Conservation (phyloP, 371 early-diverging fungal species). For the Apophysomyces sp. region DNA sequence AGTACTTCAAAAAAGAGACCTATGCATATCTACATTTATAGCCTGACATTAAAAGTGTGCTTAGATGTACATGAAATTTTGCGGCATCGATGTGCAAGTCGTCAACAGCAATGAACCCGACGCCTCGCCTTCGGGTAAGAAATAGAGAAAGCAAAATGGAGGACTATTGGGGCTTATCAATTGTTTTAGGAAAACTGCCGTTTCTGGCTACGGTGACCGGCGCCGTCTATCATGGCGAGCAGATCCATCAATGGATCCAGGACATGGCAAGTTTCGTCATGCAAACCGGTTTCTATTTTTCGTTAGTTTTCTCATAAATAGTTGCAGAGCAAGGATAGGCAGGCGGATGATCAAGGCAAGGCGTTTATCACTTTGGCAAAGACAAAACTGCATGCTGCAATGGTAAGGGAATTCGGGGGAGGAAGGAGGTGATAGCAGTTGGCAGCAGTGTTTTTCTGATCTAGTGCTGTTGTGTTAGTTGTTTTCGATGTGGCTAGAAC, state of each 20-base stretch:
- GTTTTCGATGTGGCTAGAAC: slow-evolving; percentile 50
- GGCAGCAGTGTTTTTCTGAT: too few species aligned
- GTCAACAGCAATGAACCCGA: slow-evolving; percentile 42
- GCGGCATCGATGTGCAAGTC: slow-evolving; percentile 35
- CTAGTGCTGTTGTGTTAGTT: slow-evolving; percentile 23
- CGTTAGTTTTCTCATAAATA: too few species aligned
- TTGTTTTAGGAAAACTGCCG: slow-evolving; percentile 36
- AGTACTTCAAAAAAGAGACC: slow-evolving; percentile 19
- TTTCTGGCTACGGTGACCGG: slow-evolving; percentile 43
- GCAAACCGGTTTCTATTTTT: too few species aligned
- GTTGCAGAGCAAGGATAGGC: slow-evolving; percentile 25
- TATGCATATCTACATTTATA: too few species aligned
- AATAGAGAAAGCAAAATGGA: not conserved
- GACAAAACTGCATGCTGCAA: slow-evolving; percentile 42
- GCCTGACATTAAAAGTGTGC: too few species aligned
- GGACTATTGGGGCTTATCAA: too few species aligned
- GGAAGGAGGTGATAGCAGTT: too few species aligned
- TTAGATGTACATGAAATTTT: slow-evolving; percentile 48
- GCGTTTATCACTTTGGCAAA: slow-evolving; percentile 42
- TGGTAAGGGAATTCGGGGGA: slow-evolving; percentile 23
- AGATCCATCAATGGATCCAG: slow-evolving; percentile 40
- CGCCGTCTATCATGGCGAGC: slow-evolving; percentile 26
- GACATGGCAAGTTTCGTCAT: slow-evolving; percentile 23
- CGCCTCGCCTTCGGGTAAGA: slow-evolving; percentile 42
- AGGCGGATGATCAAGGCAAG: slow-evolving; percentile 35